Evolutionary conservation across 164 flowering plant genomes (phyloP), one percentile per base, ranked within the genome.

Genomic region (Vitis rotundifolia): DNA sequence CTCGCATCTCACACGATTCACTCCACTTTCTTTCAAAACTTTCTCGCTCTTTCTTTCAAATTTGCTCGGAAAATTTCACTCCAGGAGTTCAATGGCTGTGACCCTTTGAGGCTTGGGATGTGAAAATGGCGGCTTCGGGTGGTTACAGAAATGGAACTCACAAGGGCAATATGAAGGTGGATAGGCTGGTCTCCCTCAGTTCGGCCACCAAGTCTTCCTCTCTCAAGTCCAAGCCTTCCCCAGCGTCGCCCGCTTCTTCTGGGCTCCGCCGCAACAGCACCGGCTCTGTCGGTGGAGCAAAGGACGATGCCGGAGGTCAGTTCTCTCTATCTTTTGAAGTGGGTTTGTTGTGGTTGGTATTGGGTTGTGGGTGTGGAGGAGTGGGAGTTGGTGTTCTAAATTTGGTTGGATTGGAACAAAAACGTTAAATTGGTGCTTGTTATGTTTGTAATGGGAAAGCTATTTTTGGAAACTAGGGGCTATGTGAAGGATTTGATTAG

Each of bases 281-380:
- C 8, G 85, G 76, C 49, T 70, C 84, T 3, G 75, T 82, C 15
- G 82, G 72, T 56, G 71, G 76, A 49, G 55, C 75, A 22, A 84
- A 80, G 60, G 79, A 81, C 26, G 84, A 81, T 55, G 75, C 86
- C 12, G 85, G 81, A 61, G 92, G 94, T 87, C 11, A 29, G 83
- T 75, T 58, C 49, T 15, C 15, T 10, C 2, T n/a, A 29, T 28
- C 13, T 51, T 3, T 11, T 65, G 10, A 19, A 63, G 14, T 63
- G 44, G 8, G 16, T 3, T 61, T 50, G 15, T 71, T 44, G 54
- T 71, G 11, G n/a, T 49, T 16, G 37, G 22, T 73, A 29, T 54
- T 49, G 29, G 11, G 22, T 14, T 37, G 13, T 49, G 63, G 22
- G 29, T 56, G n/a, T 13, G 26, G 44, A 37, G 7, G 5, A 37